Evolutionary conservation across 1,284 basidiomycete genomes (phyloP), one percentile per base, ranked within the genome.

Genomic region (Coriolopsis trogii): DNA sequence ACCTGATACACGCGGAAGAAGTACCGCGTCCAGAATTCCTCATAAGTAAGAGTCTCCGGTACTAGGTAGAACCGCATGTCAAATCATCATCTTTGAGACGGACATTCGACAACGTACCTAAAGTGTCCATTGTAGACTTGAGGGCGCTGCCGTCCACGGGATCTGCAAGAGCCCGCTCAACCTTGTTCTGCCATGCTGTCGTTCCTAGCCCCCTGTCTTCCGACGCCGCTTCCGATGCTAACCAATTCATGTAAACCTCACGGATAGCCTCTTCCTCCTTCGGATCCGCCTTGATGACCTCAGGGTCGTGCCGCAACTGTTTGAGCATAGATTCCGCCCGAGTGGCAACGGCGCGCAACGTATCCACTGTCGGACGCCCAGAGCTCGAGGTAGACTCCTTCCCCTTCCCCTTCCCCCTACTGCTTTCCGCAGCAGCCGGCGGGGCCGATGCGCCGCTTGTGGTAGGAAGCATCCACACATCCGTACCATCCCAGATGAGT

Each of bases 1-100:
- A 97, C 95, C 70, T 94, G 91, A 67, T 90, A 76, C 29, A 87
- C 84, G 30, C 94, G 84, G 83, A 95, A 98, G 73, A 95, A 93
- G 71, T 94, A 97, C 13, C 94, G 79, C 42, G 83, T 81, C 95
- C 95, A 97, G 72, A 97, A 98, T 33, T 78, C 77, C 39, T 87
- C 81, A 46, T 82, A 78, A 2, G 80, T 75, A 61, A 96, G 72
- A 49, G 76, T 74, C 18, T 81, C 78, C 3, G 92, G 91, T 1
- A 94, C 93, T 95, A 60, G 6, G 5, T 16, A 20, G 34, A 4
- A 29, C 30, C 15, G 28, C 18, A 42, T 10, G 18, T 43, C 3
- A 7, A 25, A 34, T 13, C 18, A 5, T 24, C 13, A 21, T 9
- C 18, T 6, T 12, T 18, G 2, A 16, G 13, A n/a, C 18, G 25